Evolutionary conservation across 2,329 filamentous ascomycete genomes (phyloP).

Genomic region (Penicillium sp.): DNA sequence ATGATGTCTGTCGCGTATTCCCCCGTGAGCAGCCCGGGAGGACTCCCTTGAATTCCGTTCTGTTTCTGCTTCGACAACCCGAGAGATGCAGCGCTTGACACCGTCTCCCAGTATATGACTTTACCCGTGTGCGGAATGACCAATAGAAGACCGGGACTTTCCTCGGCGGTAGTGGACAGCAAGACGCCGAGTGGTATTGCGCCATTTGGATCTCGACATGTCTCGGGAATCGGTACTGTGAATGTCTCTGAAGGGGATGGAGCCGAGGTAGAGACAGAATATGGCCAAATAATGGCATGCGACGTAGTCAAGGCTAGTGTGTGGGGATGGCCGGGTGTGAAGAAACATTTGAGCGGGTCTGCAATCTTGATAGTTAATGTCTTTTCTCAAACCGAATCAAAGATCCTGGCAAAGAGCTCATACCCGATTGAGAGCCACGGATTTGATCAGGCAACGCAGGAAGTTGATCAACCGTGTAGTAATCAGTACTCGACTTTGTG

Average conservation of each 20-base stretch:
- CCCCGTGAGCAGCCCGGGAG: conserved; percentile 68
- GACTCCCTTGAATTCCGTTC: conserved; percentile 67
- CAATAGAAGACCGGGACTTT: conserved; percentile 78
- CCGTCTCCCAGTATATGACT: conserved; percentile 91
- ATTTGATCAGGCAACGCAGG: conserved; percentile 75
- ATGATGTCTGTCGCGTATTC: conserved; percentile 73
- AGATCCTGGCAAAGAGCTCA: conserved; percentile 5
- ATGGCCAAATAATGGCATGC: conserved; percentile 86
- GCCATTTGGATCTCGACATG: conserved; percentile 60
- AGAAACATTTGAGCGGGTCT: conserved; percentile 61
- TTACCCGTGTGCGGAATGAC: conserved; percentile 78
- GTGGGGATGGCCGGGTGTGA: conserved; percentile 62
- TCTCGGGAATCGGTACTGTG: conserved; percentile 70
- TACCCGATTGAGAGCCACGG: conserved; percentile 60
- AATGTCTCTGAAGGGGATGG: conserved; percentile 57
- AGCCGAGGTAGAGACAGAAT: conserved; percentile 48
- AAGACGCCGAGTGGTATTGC: conserved; percentile 76
- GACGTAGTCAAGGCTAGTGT: conserved; percentile 74
- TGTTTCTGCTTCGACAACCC: conserved; percentile 77
- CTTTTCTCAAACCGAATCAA: background rate
- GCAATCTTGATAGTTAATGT: conserved; percentile 15
- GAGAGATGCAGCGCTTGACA: conserved; percentile 78
- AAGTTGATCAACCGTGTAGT: conserved; percentile 79
- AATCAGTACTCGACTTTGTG: conserved; percentile 69
- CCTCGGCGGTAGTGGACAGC: conserved; percentile 70